These are phyloP conservation scores for Calonectria hongkongensis DNA, from an alignment of 2,329 filamentous ascomycete genomes.

Conservation along the genomic window DNA sequence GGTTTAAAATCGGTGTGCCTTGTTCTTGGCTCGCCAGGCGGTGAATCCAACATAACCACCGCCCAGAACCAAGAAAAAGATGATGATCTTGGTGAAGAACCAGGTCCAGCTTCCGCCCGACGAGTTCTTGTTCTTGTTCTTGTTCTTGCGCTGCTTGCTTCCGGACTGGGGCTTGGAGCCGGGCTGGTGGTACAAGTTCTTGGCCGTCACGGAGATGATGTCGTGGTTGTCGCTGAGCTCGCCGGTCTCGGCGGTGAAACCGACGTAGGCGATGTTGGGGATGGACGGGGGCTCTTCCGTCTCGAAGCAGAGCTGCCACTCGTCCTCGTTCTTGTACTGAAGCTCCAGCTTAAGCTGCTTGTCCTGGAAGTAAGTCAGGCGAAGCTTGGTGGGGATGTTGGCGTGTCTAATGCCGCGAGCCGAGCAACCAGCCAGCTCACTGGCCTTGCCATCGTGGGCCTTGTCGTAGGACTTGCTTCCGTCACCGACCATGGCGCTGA, in stretches of 20 bases:
- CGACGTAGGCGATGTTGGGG: constrained; percentile 84
- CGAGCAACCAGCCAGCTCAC: constrained; percentile 95
- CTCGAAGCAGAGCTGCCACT: constrained; percentile 94
- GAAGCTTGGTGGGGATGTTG: constrained; percentile 86
- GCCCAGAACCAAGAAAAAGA: constrained; percentile 81
- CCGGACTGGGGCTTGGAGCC: constrained; percentile 65
- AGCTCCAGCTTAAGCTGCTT: constrained; percentile 92
- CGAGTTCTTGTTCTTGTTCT: constrained; percentile 59
- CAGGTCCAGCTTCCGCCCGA: constrained; percentile 73
- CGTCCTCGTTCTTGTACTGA: constrained; percentile 92
- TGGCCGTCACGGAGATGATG: constrained; percentile 89
- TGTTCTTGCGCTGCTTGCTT: constrained; percentile 61
- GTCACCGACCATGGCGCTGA: constrained; percentile 99
- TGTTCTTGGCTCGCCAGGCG: constrained; percentile 82
- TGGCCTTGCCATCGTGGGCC: constrained; percentile 93
- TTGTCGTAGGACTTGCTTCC: constrained; percentile 93
- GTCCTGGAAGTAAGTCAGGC: constrained; percentile 97
- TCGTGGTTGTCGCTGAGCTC: constrained; percentile 99
- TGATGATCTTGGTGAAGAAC: constrained; percentile 86
- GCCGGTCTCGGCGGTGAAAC: constrained; percentile 92
- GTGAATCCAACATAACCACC: constrained; percentile 92
- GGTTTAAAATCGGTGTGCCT: constrained; percentile 74
- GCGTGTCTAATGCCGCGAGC: constrained; percentile 91
- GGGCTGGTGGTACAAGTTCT: constrained; percentile 87
- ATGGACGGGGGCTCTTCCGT: constrained; percentile 82